Evolutionary conservation across 2,329 filamentous ascomycete genomes (phyloP), one percentile per base, ranked within the genome.

Genomic region (Septoria linicola): DNA sequence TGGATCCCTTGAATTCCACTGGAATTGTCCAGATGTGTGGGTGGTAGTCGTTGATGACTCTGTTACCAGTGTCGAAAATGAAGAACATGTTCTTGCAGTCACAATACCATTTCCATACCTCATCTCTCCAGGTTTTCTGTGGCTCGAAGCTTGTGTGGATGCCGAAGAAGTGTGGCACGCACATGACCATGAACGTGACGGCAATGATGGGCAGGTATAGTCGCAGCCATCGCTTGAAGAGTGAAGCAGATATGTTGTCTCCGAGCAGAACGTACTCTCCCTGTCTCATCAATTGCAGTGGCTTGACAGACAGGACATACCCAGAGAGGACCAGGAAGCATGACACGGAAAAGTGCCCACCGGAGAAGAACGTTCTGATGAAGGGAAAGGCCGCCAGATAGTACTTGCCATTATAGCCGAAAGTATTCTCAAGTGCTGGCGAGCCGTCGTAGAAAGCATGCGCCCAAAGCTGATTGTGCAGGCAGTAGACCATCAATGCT

Each of bases 31-130:
- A 85, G 2, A 80, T 63, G 57, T 85, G 83, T 21, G 73, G 74
- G 59, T 83, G 82, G 68, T 81, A 81, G 10, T 69, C 68, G 49
- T 83, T 74, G 73, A 80, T 84, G 8, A 79, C 76, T 8, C 76
- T 70, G 1, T 78, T 79, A 5, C 81, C 80, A 6, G 73, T 73
- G 35, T 79, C 78, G 69, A 81, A 87, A 32, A 85, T 65, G 63
- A 84, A 87, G 67, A 78, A 87, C 70, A 84, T 87, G 66, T 85
- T 85, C 64, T 87, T 87, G 63, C 80, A 73, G 63, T 87, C 80
- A 53, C 63, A 64, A 47, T 76, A 75, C 73, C 72, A 75, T 31
- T 68, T 72, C 71, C 76, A 79, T 1, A 81, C 54, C 59, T 83
- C 80, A 8, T 74, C 75, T 6, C 63, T 54, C 59, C 76, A 75